Evolutionary conservation across 2,329 filamentous ascomycete species (phyloP).

Genomic region (Fusarium sp.): DNA sequence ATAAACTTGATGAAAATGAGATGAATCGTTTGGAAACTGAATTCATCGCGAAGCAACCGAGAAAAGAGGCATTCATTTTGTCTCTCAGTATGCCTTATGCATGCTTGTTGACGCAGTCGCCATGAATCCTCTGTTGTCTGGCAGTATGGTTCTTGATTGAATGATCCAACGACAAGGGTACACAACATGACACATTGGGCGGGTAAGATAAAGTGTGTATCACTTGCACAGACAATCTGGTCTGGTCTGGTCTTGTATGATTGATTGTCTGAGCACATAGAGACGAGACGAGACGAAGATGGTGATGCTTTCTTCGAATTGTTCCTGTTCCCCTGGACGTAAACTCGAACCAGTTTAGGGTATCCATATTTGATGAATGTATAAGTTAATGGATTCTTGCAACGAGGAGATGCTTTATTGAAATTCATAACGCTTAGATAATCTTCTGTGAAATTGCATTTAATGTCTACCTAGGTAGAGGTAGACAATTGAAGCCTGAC

Average conservation of each 20-base stretch:
- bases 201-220: not conserved
- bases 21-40: not conserved
- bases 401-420: not conserved
- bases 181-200: not conserved
- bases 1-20: not conserved
- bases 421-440: not conserved
- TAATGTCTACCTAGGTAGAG: too few species aligned
- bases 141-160: not conserved
- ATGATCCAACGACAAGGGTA: not conserved
- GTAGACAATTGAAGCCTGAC: not conserved
- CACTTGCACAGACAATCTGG: not conserved
- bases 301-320: not conserved
- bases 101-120: not conserved
- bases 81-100: not conserved
- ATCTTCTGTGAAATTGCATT: not conserved
- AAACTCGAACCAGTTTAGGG: not conserved
- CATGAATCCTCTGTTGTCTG: too few species aligned
- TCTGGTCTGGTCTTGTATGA: not conserved
- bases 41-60: not conserved
- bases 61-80: not conserved
- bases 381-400: not conserved
- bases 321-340: not conserved
- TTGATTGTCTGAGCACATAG: not conserved
- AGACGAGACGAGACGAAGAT: not conserved
- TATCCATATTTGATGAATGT: not conserved